phyloP scores from a whole-genome alignment of 768 basidiomycete genomes.

The Lactarius deliciosus region DNA sequence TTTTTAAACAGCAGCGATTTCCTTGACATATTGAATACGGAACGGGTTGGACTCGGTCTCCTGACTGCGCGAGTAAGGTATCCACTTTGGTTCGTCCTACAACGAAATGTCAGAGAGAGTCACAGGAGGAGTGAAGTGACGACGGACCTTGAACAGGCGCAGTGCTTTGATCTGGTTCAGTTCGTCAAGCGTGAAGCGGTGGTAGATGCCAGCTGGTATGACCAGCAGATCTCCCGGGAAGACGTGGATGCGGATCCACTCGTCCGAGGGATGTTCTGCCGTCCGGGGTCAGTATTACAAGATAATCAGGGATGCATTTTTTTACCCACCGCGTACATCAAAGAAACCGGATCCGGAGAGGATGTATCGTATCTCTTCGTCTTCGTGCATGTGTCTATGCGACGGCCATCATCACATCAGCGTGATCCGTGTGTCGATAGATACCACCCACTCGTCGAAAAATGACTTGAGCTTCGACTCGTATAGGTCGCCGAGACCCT shows the following conservation, averaged over 20 bases:
- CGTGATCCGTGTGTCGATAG: no score
- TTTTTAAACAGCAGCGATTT: not conserved
- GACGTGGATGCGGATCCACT: constrained; percentile 81
- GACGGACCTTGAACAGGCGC: constrained; percentile 76
- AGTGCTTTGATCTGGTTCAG: constrained; percentile 70
- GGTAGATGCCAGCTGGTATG: constrained; percentile 89
- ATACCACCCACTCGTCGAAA: constrained; percentile 64
- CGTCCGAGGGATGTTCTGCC: constrained; percentile 62
- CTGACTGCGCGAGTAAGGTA: constrained; percentile 63
- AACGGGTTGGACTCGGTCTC: constrained; percentile 65
- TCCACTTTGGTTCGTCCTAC: constrained; percentile 92
- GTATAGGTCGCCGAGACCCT: constrained; percentile 78
- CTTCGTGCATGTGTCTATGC: constrained; percentile 86
- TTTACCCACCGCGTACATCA: constrained; percentile 74
- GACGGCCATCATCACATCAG: no score
- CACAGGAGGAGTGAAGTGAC: not conserved
- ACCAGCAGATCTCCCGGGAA: constrained; percentile 81
- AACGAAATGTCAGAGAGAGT: not conserved
- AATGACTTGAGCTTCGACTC: constrained; percentile 81
- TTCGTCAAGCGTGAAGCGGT: constrained; percentile 89
- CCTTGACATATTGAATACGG: constrained; percentile 57
- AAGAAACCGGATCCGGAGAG: constrained; percentile 88
- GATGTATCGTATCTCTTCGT: constrained; percentile 93
- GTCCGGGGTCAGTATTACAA: not conserved
- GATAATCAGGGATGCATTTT: not conserved